Conservation (phyloP, 495 filamentous ascomycete genomes). For the Margaritispora aquatica region DNA sequence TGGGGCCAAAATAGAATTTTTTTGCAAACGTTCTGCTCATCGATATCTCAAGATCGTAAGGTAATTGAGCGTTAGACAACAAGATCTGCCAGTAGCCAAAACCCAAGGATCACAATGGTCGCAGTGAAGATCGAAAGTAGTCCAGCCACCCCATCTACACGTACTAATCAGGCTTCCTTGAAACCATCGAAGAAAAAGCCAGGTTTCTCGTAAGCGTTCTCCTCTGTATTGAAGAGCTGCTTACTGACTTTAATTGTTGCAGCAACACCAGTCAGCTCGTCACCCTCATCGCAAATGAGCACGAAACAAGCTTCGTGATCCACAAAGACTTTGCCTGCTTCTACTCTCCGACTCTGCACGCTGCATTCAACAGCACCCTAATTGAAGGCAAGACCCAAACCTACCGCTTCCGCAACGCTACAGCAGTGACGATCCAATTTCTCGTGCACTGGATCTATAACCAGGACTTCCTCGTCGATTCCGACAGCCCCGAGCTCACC, state of each 20-base stretch:
- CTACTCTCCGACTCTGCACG: constrained; percentile 1
- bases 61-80: too few species aligned
- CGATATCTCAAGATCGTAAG: background rate
- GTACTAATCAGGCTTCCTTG: background rate
- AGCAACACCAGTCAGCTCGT: background rate
- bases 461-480: background rate
- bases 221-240: background rate
- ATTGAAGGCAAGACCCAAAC: background rate
- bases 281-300: background rate
- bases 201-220: background rate
- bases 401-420: background rate
- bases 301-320: background rate
- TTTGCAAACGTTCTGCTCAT: background rate
- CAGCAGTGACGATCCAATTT: background rate
- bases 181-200: background rate
- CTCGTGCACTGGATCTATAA: constrained; percentile 4
- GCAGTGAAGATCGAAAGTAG: background rate
- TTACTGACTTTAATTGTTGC: background rate
- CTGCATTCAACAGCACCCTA: background rate
- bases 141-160: background rate
- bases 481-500: background rate
- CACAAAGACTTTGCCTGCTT: constrained; percentile 2
- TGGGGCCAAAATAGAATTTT: too few species aligned
- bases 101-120: background rate
- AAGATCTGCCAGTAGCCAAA: background rate